phyloP scores from a whole-genome alignment of 352 stramenopile species.

The Phytopythium kandeliae region DNA sequence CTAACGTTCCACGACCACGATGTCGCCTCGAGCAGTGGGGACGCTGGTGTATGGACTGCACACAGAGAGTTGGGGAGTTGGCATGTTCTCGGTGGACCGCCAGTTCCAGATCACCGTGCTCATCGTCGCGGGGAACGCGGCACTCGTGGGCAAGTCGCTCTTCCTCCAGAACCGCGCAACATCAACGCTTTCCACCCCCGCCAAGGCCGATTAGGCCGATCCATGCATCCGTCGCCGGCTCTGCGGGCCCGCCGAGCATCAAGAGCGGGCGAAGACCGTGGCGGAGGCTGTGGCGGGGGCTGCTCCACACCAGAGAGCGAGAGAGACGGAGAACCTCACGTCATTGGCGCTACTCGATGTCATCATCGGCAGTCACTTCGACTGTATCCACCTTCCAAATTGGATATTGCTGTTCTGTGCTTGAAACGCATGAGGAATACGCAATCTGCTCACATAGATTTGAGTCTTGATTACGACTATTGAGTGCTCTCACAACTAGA shows the following conservation, averaged over 20 bases:
- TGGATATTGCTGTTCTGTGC: too few species aligned
- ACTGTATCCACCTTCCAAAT: too few species aligned
- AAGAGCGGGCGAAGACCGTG: too few species aligned
- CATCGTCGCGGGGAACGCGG: slow-evolving; percentile 40
- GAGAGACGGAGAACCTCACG: too few species aligned
- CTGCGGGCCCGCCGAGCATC: background rate
- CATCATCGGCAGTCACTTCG: background rate
- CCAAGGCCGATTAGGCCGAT: slow-evolving; percentile 6
- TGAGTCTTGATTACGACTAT: too few species aligned
- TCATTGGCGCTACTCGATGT: too few species aligned
- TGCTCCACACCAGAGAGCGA: too few species aligned
- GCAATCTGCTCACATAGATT: too few species aligned
- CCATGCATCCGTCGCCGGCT: too few species aligned
- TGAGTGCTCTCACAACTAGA: too few species aligned
- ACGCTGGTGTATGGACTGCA: slow-evolving; percentile 50
- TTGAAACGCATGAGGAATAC: background rate
- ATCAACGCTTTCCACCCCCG: background rate
- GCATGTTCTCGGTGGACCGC: slow-evolving; percentile 20
- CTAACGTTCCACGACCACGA: too few species aligned
- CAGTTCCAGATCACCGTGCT: slow-evolving; percentile 47
- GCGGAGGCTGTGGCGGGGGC: too few species aligned
- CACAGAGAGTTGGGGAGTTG: slow-evolving; percentile 31
- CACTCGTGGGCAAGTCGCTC: slow-evolving; percentile 32
- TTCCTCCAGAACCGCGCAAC: slow-evolving; percentile 16
- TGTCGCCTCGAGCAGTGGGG: slow-evolving; percentile 8